These are phyloP conservation scores for Saprolegnia parasitica DNA, from an alignment of 352 stramenopile genomes.

Conservation along the genomic window DNA sequence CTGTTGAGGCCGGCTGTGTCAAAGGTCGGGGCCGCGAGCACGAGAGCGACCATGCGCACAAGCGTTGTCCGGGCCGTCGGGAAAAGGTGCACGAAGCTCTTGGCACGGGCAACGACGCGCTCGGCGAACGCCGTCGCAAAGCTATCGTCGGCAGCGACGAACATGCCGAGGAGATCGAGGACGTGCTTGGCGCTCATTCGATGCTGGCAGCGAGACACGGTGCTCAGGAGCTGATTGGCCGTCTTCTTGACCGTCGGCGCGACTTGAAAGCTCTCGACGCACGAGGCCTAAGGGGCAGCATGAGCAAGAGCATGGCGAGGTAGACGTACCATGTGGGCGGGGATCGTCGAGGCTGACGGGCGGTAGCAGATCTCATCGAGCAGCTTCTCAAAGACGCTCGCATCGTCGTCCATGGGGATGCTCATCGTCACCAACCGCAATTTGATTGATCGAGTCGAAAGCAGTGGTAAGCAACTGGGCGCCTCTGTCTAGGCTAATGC, in stretches of 20 bases:
- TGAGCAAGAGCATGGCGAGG: not conserved
- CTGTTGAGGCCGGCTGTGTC: not conserved
- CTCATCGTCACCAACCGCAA: not conserved
- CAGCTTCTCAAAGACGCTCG: constrained; percentile 22
- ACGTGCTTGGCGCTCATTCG: constrained; percentile 15
- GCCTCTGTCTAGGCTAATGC: not conserved
- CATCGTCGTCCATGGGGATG: not conserved
- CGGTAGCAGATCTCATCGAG: constrained; percentile 26
- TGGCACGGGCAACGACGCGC: constrained; percentile 11
- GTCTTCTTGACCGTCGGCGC: constrained; percentile 23
- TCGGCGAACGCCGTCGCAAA: constrained; percentile 16
- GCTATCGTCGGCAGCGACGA: constrained; percentile 4
- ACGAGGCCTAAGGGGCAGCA: constrained; percentile 8
- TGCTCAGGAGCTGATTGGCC: constrained; percentile 17
- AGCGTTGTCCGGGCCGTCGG: constrained; percentile 8
- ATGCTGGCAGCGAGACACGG: constrained; percentile 16
- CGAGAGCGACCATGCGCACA: constrained; percentile 1
- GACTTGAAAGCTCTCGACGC: constrained; percentile 23
- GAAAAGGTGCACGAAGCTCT: constrained; percentile 9
- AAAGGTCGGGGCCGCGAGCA: not conserved
- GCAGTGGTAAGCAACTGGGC: constrained; percentile 1
- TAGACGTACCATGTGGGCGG: constrained; percentile 22
- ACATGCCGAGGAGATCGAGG: constrained; percentile 9
- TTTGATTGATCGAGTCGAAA: not conserved
- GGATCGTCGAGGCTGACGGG: constrained; percentile 19